A percentile compares a stretch with the other conserved stretches of the same genome.
These are phyloP conservation scores for Boletales sp. DNA, from an alignment of 768 basidiomycete genomes.

Conservation along the genomic window DNA sequence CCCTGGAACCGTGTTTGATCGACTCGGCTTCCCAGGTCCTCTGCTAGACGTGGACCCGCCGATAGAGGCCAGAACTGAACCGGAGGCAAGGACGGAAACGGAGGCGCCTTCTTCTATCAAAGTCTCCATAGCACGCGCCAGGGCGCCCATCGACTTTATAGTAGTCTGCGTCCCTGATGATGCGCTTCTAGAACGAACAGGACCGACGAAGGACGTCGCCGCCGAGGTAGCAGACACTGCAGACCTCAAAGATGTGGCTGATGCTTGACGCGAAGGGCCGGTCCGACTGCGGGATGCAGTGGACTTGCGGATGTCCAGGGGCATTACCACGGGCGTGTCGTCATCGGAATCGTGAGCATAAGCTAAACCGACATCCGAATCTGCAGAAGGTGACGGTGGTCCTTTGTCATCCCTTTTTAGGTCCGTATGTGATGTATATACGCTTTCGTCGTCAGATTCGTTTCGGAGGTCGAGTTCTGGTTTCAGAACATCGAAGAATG, in stretches of 20 bases:
- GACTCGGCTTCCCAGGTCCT: slow-evolving; percentile 29
- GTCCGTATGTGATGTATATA: slow-evolving; percentile 32
- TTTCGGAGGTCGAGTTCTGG: slow-evolving; percentile 18
- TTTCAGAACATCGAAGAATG: slow-evolving; percentile 58
- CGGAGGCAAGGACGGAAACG: slow-evolving; percentile 33
- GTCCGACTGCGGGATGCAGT: slow-evolving; percentile 10
- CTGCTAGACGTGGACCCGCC: slow-evolving; percentile 17
- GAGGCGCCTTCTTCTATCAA: slow-evolving; percentile 44
- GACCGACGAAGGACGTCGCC: slow-evolving; percentile 4
- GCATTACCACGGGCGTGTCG: slow-evolving; percentile 32
- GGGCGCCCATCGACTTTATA: slow-evolving; percentile 33
- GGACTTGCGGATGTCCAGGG: slow-evolving; percentile 24
- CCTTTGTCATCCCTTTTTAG: slow-evolving; percentile 13
- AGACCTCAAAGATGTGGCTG: slow-evolving; percentile 24
- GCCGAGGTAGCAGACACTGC: slow-evolving; percentile 12
- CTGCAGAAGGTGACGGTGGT: slow-evolving; percentile 25
- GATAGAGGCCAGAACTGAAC: slow-evolving; percentile 31
- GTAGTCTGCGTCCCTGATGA: slow-evolving; percentile 29
- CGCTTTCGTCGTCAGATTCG: slow-evolving; percentile 33
- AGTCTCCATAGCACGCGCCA: slow-evolving; percentile 50
- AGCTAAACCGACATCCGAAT: slow-evolving; percentile 35
- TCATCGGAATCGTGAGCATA: slow-evolving; percentile 34
- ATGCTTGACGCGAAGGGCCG: slow-evolving; percentile 26
- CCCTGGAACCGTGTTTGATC: slow-evolving; percentile 54
- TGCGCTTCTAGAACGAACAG: slow-evolving; percentile 20